Conservation (phyloP, 257 asterid genomes). For the Solanum bulbocastanum region DNA sequence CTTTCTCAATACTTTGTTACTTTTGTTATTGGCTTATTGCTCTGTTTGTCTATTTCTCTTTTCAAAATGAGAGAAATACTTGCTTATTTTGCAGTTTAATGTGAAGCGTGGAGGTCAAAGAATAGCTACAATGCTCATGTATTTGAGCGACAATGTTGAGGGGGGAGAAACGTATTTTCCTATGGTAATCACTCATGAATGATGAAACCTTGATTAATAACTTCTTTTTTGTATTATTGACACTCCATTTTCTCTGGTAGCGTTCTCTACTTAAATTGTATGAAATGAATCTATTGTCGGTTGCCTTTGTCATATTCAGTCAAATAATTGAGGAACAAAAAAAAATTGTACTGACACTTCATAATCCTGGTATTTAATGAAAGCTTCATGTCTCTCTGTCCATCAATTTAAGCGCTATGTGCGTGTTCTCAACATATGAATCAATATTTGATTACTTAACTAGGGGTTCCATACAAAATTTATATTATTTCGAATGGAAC, state of each 20-base stretch:
- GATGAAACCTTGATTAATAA: neutral
- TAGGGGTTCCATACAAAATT: neutral
- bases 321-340: neutral
- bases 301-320: neutral
- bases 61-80: neutral
- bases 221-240: neutral
- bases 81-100: conserved; percentile 10
- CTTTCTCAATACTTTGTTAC: neutral
- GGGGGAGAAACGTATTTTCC: conserved; percentile 25
- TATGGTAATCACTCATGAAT: conserved; percentile 2
- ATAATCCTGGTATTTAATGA: neutral
- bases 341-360: neutral
- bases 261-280: neutral
- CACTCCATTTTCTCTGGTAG: neutral
- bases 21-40: neutral
- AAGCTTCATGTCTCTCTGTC: neutral
- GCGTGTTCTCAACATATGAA: neutral
- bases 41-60: neutral
- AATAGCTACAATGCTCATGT: conserved; percentile 16
- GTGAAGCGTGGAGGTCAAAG: conserved; percentile 15
- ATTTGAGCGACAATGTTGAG: conserved; percentile 15
- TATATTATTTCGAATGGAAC: neutral
- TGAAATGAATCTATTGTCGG: neutral
- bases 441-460: neutral
- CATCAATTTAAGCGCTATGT: neutral